phyloP scores from a whole-genome alignment of 192 early-diverging fungal genomes.

The Gonapodya prolifera region DNA sequence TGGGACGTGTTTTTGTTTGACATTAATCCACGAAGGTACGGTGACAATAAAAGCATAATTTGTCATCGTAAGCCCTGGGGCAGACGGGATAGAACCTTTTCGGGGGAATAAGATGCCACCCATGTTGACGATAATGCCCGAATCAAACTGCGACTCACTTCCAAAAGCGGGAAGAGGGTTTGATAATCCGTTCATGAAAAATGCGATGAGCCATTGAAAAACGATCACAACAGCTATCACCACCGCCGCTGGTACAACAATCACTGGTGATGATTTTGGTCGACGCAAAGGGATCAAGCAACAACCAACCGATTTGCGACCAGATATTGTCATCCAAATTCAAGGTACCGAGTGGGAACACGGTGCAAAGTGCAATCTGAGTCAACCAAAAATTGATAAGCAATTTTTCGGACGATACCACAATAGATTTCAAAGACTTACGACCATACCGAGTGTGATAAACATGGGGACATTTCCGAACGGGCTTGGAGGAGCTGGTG shows the following conservation, averaged over 20 bases:
- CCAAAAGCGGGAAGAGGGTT: not conserved
- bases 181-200: not conserved
- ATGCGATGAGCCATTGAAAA: not conserved
- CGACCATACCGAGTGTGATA: constrained; percentile 27
- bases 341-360: not conserved
- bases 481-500: constrained; percentile 18
- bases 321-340: not conserved
- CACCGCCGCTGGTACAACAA: not conserved
- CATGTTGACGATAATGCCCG: not conserved
- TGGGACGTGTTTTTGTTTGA: not conserved
- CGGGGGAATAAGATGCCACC: not conserved
- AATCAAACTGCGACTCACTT: not conserved
- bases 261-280: too few species aligned
- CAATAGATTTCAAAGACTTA: constrained; percentile 10
- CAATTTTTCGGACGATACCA: too few species aligned
- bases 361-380: not conserved
- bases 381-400: too few species aligned
- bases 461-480: constrained; percentile 29
- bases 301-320: not conserved
- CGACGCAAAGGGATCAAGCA: not conserved
- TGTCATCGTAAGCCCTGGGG: not conserved
- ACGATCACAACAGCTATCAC: not conserved
- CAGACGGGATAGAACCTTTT: not conserved
- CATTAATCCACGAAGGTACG: not conserved
- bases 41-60: not conserved